Conservation (phyloP, 352 stramenopile species). For the Phytophthora litchii region DNA sequence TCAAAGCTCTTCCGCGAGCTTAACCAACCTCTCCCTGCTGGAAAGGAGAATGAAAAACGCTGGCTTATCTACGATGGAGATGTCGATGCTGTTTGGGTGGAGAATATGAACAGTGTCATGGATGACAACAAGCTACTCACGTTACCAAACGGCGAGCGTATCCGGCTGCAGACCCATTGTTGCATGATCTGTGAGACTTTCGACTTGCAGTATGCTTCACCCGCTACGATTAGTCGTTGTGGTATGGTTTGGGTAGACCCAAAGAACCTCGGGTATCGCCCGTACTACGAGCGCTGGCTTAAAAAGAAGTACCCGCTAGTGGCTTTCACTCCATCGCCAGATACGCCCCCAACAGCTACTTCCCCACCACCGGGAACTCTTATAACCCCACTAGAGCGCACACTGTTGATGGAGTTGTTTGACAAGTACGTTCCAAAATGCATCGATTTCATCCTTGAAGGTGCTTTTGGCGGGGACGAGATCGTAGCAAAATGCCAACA, state of each 20-base stretch:
- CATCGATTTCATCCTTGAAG: slow-evolving; percentile 94
- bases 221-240: slow-evolving; percentile 94
- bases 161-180: slow-evolving; percentile 93
- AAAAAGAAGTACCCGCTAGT: slow-evolving; percentile 85
- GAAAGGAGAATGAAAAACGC: slow-evolving; percentile 93
- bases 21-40: slow-evolving; percentile 91
- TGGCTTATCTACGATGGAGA: slow-evolving; percentile 97
- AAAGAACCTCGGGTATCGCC: slow-evolving; percentile 95
- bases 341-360: background rate
- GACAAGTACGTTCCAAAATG: slow-evolving; percentile 93
- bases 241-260: slow-evolving; percentile 98
- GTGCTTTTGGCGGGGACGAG: slow-evolving; percentile 88
- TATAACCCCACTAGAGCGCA: slow-evolving; percentile 49
- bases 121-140: slow-evolving; percentile 97
- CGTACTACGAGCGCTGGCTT: slow-evolving; percentile 95
- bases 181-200: slow-evolving; percentile 96
- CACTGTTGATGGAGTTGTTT: slow-evolving; percentile 86
- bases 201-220: slow-evolving; percentile 95
- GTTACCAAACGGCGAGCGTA: slow-evolving; percentile 95
- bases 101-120: slow-evolving; percentile 99
- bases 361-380: slow-evolving; percentile 17
- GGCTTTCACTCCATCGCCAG: background rate
- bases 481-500: slow-evolving; percentile 90
- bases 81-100: slow-evolving; percentile 96
- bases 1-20: slow-evolving; percentile 95